phyloP scores from a whole-genome alignment of 1,139 yeast genomes.

The Insectozyma bohioensis region DNA sequence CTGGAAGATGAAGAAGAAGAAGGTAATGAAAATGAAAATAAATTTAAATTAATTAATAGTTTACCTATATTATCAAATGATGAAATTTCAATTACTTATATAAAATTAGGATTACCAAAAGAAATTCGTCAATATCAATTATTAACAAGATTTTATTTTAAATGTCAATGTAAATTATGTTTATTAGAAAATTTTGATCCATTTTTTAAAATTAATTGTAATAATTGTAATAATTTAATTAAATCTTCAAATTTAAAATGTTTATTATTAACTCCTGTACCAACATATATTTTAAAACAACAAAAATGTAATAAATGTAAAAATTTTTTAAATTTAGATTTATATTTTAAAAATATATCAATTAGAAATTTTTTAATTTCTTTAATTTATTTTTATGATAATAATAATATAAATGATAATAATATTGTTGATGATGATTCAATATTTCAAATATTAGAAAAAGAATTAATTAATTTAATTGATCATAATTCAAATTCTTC shows the following conservation, averaged over 20 bases:
- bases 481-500: constrained; percentile 6
- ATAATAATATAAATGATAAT: constrained; percentile 1
- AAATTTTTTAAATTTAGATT: constrained; percentile 7
- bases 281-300: constrained; percentile 11
- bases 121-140: constrained; percentile 11
- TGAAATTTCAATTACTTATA: constrained; percentile 32
- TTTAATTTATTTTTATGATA: constrained; percentile 4
- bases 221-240: constrained; percentile 15
- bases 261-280: constrained; percentile 8
- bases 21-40: neutral
- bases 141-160: constrained; percentile 24
- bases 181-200: constrained; percentile 15
- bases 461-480: constrained; percentile 8
- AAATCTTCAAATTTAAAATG: constrained; percentile 11
- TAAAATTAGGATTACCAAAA: constrained; percentile 12
- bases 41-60: constrained; percentile 16
- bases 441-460: constrained; percentile 6
- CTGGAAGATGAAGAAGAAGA: constrained; percentile 8
- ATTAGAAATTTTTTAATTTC: constrained; percentile 13
- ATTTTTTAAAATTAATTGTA: constrained; percentile 23
- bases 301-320: constrained; percentile 9
- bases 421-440: constrained; percentile 9
- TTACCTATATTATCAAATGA: constrained; percentile 19
- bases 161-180: constrained; percentile 33
- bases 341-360: constrained; percentile 8